Evolutionary conservation across 768 basidiomycete species (phyloP), one percentile per base, ranked within the genome.

Genomic region (Suillus variegatus): DNA sequence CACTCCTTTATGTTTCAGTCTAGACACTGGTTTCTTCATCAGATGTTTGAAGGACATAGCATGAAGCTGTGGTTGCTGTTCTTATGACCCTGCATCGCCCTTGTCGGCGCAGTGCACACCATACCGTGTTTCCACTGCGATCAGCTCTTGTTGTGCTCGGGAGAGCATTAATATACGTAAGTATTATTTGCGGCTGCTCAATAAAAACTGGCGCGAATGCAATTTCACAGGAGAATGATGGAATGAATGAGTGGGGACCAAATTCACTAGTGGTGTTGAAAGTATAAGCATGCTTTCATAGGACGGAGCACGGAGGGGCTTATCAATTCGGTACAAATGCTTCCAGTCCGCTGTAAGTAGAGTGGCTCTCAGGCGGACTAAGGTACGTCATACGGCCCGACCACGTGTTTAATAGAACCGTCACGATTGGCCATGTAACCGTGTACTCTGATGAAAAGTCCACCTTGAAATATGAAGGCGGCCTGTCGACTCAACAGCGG

Each of bases 11-110:
- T 54, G 22, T 25, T n/a, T 32, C 20, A 9, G 6, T 0, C 6
- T 55, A 55, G 6, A 36, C 20, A 55, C 54, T 55, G 54, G 54
- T 55, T 55, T 55, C 35, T n/a, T 55, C 20, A 55, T n/a, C 20
- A 36, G 12, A 12, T 36, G 6, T 36, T 55, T 36, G 32, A 36
- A 55, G 6, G 6, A 35, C 32, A 35, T 13, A 35, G 32, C 54
- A 20, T 55, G 52, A 36, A 55, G 35, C 32, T 36, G 20, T 20
- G 7, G n/a, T 55, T 6, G 20, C 13, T 35, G 9, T 55, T 32
- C 12, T 12, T 35, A 20, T 20, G 25, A 35, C 18, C 18, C 18
- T 18, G 9, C 18, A 54, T n/a, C 5, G 54, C 54, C 18, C 54
- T 18, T 32, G 6, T 35, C 20, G 32, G 10, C 18, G 20, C 54